Evolutionary conservation across 805 yeast species (phyloP).

Genomic region (Pichia membranifaciens): DNA sequence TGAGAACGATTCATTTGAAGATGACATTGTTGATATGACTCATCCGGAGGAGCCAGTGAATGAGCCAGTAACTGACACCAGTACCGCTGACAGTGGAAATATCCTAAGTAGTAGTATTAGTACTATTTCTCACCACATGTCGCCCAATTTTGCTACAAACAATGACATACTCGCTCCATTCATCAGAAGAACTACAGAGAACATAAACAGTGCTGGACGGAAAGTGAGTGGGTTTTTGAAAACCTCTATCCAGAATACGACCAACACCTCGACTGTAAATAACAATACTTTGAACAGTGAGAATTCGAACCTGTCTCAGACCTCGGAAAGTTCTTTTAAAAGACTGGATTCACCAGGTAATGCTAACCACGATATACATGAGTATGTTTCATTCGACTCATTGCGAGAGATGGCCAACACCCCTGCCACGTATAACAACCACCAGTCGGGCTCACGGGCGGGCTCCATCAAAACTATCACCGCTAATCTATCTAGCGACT

Average conservation of each 20-base stretch:
- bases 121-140: constrained; percentile 5
- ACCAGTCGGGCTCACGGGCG: neutral
- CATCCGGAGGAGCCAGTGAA: neutral
- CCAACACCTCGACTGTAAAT: neutral
- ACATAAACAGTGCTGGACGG: constrained; percentile 23
- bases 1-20: neutral
- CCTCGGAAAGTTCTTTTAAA: neutral
- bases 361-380: constrained; percentile 17
- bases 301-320: neutral
- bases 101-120: constrained; percentile 3
- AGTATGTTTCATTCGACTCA: constrained; percentile 38
- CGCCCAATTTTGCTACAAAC: constrained; percentile 9
- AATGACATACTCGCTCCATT: constrained; percentile 22
- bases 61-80: neutral
- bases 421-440: constrained; percentile 3
- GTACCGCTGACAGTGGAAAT: neutral
- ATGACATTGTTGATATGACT: neutral
- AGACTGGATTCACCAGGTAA: neutral
- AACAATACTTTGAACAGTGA: neutral
- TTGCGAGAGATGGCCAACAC: constrained; percentile 24
- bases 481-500: constrained; percentile 1
- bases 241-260: constrained; percentile 6
- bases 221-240: constrained; percentile 24
- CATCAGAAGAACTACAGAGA: constrained; percentile 22
- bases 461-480: neutral